phyloP scores from a whole-genome alignment of 208 protist genomes.

The Trichomonas tenax region DNA sequence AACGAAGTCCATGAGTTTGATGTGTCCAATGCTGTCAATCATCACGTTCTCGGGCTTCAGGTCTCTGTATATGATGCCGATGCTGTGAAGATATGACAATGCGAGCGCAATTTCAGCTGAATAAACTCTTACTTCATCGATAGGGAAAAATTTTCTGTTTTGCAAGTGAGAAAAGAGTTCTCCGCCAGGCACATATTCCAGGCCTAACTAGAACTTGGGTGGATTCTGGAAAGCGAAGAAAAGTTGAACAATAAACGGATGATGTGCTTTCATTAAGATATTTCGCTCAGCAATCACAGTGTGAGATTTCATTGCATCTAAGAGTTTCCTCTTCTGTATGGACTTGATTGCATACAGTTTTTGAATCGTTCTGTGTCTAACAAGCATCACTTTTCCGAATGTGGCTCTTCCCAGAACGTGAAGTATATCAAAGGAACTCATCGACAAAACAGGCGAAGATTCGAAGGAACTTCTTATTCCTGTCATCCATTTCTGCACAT shows the following conservation, averaged over 20 bases:
- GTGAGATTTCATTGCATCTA: not conserved
- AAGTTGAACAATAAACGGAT: conserved; percentile 51
- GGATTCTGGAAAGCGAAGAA: conserved; percentile 50
- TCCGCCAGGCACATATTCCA: conserved; percentile 51
- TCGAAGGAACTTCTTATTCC: not conserved
- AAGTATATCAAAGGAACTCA: conserved; percentile 48
- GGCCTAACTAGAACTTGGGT: conserved; percentile 49
- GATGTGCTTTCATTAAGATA: conserved; percentile 41
- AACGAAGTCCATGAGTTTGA: conserved; percentile 49
- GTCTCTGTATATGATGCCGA: conserved; percentile 44
- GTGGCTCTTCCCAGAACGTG: conserved; percentile 52
- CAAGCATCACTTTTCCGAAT: conserved; percentile 50
- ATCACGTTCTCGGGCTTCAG: conserved; percentile 55
- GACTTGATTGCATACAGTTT: conserved; percentile 54
- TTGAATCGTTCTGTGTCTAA: conserved; percentile 40
- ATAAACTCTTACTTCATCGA: conserved; percentile 42
- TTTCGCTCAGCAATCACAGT: conserved; percentile 40
- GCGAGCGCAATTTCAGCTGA: conserved; percentile 48
- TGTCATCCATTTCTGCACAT: not conserved
- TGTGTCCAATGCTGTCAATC: conserved; percentile 38
- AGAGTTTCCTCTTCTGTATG: conserved; percentile 35
- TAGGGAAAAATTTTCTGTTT: conserved; percentile 37
- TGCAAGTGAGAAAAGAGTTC: conserved; percentile 58
- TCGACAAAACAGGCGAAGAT: not conserved
- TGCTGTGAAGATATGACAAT: conserved; percentile 43